phyloP scores from a whole-genome alignment of 495 filamentous ascomycete genomes.

The Aspergillus olivimuriae region DNA sequence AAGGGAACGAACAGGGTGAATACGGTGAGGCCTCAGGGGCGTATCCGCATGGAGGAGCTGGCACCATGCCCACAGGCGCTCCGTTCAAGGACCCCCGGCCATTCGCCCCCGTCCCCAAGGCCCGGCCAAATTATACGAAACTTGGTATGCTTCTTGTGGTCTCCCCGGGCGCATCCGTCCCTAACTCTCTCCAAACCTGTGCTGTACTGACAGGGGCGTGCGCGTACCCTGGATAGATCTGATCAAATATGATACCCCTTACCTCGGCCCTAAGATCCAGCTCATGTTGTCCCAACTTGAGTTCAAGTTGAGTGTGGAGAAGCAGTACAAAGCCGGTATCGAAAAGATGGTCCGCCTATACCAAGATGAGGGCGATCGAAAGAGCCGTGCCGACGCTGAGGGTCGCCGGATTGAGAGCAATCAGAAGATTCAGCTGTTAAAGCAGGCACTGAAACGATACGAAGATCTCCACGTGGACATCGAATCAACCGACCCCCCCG shows the following conservation, averaged over 20 bases:
- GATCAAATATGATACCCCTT: constrained; percentile 96
- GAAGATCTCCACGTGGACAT: constrained; percentile 97
- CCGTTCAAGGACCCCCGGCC: constrained; percentile 75
- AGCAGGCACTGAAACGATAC: constrained; percentile 92
- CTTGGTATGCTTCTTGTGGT: constrained; percentile 55
- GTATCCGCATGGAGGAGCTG: constrained; percentile 51
- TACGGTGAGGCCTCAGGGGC: constrained; percentile 49
- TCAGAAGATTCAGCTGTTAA: constrained; percentile 94
- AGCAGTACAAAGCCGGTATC: constrained; percentile 98
- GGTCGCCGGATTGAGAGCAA: constrained; percentile 85
- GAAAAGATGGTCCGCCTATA: constrained; percentile 99
- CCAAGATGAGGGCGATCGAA: constrained; percentile 95
- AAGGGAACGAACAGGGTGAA: constrained; percentile 38
- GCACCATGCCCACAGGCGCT: constrained; percentile 76
- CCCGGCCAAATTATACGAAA: constrained; percentile 87
- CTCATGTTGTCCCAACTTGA: constrained; percentile 98
- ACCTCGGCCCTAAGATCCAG: constrained; percentile 95
- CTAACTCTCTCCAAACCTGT: background rate
- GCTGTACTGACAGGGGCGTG: background rate
- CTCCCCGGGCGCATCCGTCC: background rate
- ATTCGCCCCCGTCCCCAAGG: constrained; percentile 59
- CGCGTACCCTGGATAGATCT: constrained; percentile 56
- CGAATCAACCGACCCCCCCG: constrained; percentile 70
- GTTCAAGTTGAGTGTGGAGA: constrained; percentile 98
- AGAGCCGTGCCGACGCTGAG: constrained; percentile 88